Conservation (phyloP, 2,329 filamentous ascomycete genomes). For the Delphinella strobiligena region DNA sequence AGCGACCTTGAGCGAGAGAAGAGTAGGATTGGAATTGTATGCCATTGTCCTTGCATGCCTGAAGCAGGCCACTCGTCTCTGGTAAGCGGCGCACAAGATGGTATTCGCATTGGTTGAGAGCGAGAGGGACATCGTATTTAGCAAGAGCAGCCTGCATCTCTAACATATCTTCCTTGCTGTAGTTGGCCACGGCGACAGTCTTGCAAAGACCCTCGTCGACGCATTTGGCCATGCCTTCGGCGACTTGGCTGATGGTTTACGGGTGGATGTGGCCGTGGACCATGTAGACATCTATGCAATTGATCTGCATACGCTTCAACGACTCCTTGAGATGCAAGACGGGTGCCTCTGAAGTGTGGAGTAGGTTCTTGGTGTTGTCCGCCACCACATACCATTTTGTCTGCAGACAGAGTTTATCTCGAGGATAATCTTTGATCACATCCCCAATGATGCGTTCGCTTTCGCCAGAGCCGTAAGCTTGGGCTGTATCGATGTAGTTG, state of each 20-base stretch:
- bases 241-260: constrained; percentile 26
- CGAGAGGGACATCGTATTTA: constrained; percentile 27
- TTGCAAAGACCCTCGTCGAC: constrained; percentile 29
- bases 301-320: constrained; percentile 25
- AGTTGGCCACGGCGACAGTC: constrained; percentile 34
- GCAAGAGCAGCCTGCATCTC: constrained; percentile 29
- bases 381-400: constrained; percentile 30
- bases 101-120: constrained; percentile 35
- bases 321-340: constrained; percentile 24
- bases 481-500: constrained; percentile 33
- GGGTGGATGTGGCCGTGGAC: constrained; percentile 32
- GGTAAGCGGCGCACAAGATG: constrained; percentile 30
- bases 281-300: constrained; percentile 28
- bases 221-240: constrained; percentile 30
- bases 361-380: constrained; percentile 20
- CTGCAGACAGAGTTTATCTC: constrained; percentile 28
- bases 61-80: constrained; percentile 27
- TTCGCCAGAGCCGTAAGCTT: constrained; percentile 30
- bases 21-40: constrained; percentile 33
- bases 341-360: constrained; percentile 22
- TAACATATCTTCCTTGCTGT: constrained; percentile 29
- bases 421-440: constrained; percentile 25
- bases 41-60: constrained; percentile 27
- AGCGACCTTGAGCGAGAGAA: constrained; percentile 27
- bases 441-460: constrained; percentile 30